Base-by-base conservation (phyloP, 805 yeast species). In the Yamadazyma sp. region DNA sequence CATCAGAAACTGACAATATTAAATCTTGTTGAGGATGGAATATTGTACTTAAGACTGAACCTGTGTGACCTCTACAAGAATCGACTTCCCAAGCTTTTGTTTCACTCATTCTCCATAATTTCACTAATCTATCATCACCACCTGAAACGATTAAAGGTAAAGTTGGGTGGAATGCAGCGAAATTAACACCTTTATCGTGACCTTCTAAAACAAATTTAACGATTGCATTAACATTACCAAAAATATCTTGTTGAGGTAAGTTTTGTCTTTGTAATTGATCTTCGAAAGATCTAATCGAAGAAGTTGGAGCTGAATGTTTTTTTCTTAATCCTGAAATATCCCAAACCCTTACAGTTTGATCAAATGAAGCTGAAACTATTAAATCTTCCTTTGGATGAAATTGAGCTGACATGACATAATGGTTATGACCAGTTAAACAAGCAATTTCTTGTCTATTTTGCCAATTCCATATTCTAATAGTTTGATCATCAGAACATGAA, bases 401-500 rank as follows among this genome's bases (percentile, higher is more conserved):
- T 61, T 86, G 94, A 2, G 98, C 98, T 51, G 94, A 85, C 93
- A 93, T 86, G 37, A 93, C 97, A 62, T 94, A 93, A 67, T 93
- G 98, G 65, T 87, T 89, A 63, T 93, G 99, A 43, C 99, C 98
- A 6, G 98, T 91, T 49, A 93, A 69, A 53, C 96, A 87, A 7
- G 98, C 98, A 54, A 93, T 84, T 53, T 93, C 98, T 59, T 88
- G 91, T 50, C 98, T 80, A 60, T 89, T 89, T 70, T 94, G 98
- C 98, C 98, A 93, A 67, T 93, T 94, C 99, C 99, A 93, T 47
- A 93, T 91, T 59, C 99, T 77, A 47, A 94, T 88, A 21, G 99
- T 93, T 66, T 93, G 98, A 70, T 93, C 99, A 63, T 93, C 99
- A 29, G 96, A 86, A 42, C 93, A 81, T 17, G 96, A 83, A 41